A percentile compares a stretch with the other conserved stretches of the same genome.
These are phyloP conservation scores for Liriodendron chinense DNA, from an alignment of 164 flowering plant species.

Conservation along the genomic window DNA sequence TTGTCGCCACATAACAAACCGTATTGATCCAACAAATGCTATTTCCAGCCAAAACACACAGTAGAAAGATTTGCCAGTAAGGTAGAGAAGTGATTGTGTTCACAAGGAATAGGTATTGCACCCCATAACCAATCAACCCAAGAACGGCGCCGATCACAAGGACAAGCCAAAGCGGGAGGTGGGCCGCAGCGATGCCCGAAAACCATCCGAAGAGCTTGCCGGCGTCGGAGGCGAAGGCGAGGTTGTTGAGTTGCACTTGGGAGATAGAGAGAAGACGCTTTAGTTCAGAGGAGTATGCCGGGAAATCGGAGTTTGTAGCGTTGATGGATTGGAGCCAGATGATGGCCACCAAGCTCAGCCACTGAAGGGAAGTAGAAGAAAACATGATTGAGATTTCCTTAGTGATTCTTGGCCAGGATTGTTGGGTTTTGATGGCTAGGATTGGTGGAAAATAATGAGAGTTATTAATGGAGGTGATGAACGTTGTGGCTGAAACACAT, in stretches of 20 bases:
- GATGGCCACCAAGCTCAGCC: slow-evolving; percentile 68
- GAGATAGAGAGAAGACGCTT: slow-evolving; percentile 59
- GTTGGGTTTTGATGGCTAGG: background rate
- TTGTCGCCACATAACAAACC: slow-evolving; percentile 54
- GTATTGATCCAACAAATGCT: slow-evolving; percentile 97
- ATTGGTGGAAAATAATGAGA: background rate
- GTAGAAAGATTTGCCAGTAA: slow-evolving; percentile 51
- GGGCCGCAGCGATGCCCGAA: slow-evolving; percentile 63
- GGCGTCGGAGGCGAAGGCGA: slow-evolving; percentile 93
- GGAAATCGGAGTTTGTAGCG: slow-evolving; percentile 77
- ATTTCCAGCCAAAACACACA: slow-evolving; percentile 71
- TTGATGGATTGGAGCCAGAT: slow-evolving; percentile 82
- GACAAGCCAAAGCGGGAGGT: slow-evolving; percentile 69
- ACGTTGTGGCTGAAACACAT: slow-evolving; percentile 4
- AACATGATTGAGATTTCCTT: slow-evolving; percentile 4
- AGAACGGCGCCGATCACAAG: slow-evolving; percentile 62
- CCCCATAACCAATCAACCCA: slow-evolving; percentile 71
- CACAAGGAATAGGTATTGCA: slow-evolving; percentile 60
- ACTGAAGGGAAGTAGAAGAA: slow-evolving; percentile 35
- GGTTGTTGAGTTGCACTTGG: slow-evolving; percentile 80
- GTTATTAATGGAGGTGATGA: background rate
- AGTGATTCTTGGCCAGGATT: background rate
- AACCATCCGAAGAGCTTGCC: slow-evolving; percentile 81
- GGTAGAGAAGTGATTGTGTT: slow-evolving; percentile 35
- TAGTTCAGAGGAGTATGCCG: slow-evolving; percentile 82